Conservation (phyloP, 2,329 filamentous ascomycete genomes). For the Talaromyces sp. region DNA sequence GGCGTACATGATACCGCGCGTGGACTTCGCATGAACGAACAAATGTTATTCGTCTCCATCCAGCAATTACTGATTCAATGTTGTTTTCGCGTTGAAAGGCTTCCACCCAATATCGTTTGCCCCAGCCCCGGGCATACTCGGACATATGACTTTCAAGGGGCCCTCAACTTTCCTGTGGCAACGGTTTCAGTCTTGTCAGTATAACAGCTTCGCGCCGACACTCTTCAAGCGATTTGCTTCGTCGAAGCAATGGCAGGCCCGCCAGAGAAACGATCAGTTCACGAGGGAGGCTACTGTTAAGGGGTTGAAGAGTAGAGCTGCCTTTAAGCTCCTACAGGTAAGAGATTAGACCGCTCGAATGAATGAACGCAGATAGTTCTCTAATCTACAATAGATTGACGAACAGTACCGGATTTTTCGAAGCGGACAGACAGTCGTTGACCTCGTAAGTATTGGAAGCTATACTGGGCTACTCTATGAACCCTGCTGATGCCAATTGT, state of each 20-base stretch:
- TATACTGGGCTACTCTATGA: neutral
- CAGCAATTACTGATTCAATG: neutral
- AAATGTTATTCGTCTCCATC: neutral
- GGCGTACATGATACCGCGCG: too few relatives aligned
- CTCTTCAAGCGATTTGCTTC: conserved; percentile 39
- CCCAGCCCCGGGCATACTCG: neutral
- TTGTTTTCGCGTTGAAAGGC: neutral
- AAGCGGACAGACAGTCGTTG: conserved; percentile 76
- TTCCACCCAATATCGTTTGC: neutral
- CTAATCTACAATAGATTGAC: conserved; percentile 58
- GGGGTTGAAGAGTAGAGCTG: conserved; percentile 81
- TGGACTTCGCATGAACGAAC: neutral
- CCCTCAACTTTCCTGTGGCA: neutral
- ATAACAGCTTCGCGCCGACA: neutral
- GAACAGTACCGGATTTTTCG: conserved; percentile 73
- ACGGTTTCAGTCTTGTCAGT: conserved; percentile 19
- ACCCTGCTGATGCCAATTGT: conserved; percentile 3
- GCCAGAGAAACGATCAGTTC: conserved; percentile 68
- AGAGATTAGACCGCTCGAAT: neutral
- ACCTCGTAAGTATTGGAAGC: conserved; percentile 55
- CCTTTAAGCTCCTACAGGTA: conserved; percentile 87
- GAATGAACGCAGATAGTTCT: conserved; percentile 5
- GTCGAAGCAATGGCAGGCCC: conserved; percentile 73
- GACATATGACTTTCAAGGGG: neutral
- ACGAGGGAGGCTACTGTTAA: conserved; percentile 70